Percentiles rank a stretch among this genome's conserved stretches.
phyloP scores from a whole-genome alignment of 768 basidiomycete species.

The Termitomyces sp. region DNA sequence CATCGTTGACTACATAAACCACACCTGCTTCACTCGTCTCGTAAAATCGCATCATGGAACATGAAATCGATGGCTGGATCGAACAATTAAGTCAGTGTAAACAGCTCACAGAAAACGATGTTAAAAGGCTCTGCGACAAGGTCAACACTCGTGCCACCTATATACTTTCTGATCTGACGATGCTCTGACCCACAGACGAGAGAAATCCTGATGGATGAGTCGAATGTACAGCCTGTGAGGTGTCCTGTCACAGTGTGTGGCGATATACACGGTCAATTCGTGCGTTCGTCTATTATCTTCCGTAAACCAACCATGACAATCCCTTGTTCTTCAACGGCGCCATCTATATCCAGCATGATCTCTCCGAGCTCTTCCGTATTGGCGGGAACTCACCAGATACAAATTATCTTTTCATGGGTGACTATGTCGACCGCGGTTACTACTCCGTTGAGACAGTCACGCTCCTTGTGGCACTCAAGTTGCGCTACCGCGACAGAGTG shows the following conservation, averaged over 20 bases:
- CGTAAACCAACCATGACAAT: constrained; percentile 10
- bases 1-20: constrained; percentile 29
- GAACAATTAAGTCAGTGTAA: constrained; percentile 96
- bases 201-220: constrained; percentile 98
- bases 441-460: constrained; percentile 99
- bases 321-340: constrained; percentile 7
- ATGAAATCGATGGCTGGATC: constrained; percentile 96
- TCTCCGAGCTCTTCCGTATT: constrained; percentile 97
- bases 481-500: constrained; percentile 96
- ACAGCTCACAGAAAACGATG: constrained; percentile 90
- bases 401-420: constrained; percentile 99
- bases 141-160: constrained; percentile 36
- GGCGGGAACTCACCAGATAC: constrained; percentile 99
- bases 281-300: constrained; percentile 47
- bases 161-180: constrained; percentile 20
- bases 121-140: constrained; percentile 99
- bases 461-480: constrained; percentile 92
- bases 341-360: constrained; percentile 76
- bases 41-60: constrained; percentile 43
- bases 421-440: constrained; percentile 99
- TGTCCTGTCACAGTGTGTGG: constrained; percentile 99
- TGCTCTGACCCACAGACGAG: constrained; percentile 60
- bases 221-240: constrained; percentile 96
- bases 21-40: constrained; percentile 21
- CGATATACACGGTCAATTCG: constrained; percentile 99